Evolutionary conservation across 371 early-diverging fungal species (phyloP).

Genomic region (Circinella minor): DNA sequence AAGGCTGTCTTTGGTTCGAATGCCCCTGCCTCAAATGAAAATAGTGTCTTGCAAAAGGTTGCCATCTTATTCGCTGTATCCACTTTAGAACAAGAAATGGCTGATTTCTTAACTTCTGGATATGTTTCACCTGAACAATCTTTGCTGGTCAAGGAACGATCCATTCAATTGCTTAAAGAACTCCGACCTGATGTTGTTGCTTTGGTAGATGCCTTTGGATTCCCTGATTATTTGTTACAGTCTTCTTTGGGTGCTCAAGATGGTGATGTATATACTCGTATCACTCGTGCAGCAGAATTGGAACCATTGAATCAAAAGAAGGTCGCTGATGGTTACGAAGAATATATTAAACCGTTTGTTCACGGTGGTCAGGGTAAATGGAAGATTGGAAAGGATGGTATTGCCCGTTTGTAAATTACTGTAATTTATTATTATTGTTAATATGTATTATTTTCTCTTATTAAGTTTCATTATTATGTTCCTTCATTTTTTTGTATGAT

Average conservation of each 20-base stretch:
- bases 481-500: no score
- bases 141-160: slow-evolving; percentile 44
- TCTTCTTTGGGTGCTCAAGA: slow-evolving; percentile 75
- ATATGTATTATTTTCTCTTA: not conserved
- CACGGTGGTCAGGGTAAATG: slow-evolving; percentile 41
- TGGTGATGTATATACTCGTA: slow-evolving; percentile 75
- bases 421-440: not conserved
- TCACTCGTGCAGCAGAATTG: slow-evolving; percentile 65
- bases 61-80: slow-evolving; percentile 50
- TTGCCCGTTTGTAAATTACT: slow-evolving; percentile 36
- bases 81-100: slow-evolving; percentile 66
- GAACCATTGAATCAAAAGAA: slow-evolving; percentile 69
- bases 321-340: slow-evolving; percentile 58
- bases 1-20: slow-evolving; percentile 41
- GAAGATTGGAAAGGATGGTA: slow-evolving; percentile 37
- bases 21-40: not conserved
- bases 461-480: no score
- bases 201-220: slow-evolving; percentile 74
- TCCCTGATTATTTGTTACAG: slow-evolving; percentile 71
- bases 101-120: slow-evolving; percentile 65
- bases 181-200: slow-evolving; percentile 76
- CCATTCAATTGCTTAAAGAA: slow-evolving; percentile 48
- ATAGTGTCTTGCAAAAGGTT: slow-evolving; percentile 21
- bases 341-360: slow-evolving; percentile 58
- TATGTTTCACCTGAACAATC: slow-evolving; percentile 58